A percentile compares a stretch with the other conserved stretches of the same genome.
These are phyloP conservation scores for Nannochloropsis limnetica DNA, from an alignment of 352 stramenopile genomes.

Conservation along the genomic window DNA sequence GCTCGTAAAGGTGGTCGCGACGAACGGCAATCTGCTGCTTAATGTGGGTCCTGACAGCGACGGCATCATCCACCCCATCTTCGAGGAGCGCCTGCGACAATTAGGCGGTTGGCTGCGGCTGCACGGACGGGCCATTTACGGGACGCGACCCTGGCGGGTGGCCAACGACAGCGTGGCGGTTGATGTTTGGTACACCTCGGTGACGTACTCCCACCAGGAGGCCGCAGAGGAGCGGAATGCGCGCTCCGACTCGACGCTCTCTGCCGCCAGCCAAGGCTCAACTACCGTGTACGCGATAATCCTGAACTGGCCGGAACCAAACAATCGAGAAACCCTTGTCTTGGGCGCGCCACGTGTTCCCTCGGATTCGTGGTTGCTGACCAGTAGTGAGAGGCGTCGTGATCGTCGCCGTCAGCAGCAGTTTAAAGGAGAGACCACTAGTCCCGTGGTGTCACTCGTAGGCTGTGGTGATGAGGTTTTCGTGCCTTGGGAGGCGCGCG, in stretches of 20 bases:
- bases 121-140: conserved; percentile 51
- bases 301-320: neutral
- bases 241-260: neutral
- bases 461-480: no score
- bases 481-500: no score
- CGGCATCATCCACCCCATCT: conserved; percentile 50
- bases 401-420: neutral
- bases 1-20: conserved; percentile 46
- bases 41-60: conserved; percentile 51
- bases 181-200: neutral
- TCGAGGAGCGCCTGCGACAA: conserved; percentile 47
- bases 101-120: conserved; percentile 51
- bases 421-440: no score
- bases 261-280: neutral
- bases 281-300: neutral
- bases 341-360: neutral
- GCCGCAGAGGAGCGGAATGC: neutral
- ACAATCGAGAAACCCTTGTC: neutral
- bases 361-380: neutral
- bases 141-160: conserved; percentile 43
- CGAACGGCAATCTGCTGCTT: conserved; percentile 50
- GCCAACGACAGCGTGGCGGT: neutral
- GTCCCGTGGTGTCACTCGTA: no score
- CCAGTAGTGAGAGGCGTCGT: neutral
- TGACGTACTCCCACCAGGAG: neutral